Percentiles rank a stretch among this genome's conserved stretches.
These are phyloP conservation scores for Beta vulgaris DNA, from an alignment of 148 eudicot genomes.

Conservation along the genomic window DNA sequence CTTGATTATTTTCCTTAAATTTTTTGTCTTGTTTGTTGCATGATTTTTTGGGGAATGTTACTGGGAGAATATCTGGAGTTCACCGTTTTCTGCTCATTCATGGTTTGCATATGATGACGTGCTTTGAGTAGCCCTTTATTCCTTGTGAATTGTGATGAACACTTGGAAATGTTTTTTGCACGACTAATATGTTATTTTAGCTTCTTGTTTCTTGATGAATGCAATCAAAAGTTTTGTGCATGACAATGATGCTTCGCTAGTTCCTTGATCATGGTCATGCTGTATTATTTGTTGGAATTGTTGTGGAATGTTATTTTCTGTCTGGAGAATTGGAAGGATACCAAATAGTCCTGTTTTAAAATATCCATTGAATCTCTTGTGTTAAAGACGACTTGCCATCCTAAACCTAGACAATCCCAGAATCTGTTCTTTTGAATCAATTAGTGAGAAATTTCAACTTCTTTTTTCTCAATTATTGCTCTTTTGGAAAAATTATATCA, in stretches of 20 bases:
- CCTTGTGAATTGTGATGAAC: no score
- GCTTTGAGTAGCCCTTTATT: no score
- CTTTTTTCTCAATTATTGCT: no score
- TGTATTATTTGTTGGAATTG: not conserved
- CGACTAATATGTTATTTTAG: not conserved
- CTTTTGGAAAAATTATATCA: no score
- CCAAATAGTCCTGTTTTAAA: not conserved
- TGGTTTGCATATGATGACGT: no score
- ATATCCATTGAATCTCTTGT: not conserved
- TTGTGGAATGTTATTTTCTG: not conserved
- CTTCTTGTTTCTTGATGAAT: not conserved
- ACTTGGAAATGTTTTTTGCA: no score
- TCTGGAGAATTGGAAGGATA: not conserved
- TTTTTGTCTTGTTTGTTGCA: no score
- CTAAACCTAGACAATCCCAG: not conserved
- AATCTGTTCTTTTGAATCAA: not conserved
- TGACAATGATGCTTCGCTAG: not conserved
- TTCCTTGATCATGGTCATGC: not conserved
- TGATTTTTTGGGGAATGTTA: no score
- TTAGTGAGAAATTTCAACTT: no score
- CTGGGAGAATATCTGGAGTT: no score
- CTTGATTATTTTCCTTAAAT: no score
- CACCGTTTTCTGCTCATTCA: no score
- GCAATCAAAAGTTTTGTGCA: not conserved
- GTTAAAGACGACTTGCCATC: not conserved